A percentile compares a stretch with the other conserved stretches of the same genome.
Conservation (phyloP, 108 stramenopile species). For the Skeletonema potamos region DNA sequence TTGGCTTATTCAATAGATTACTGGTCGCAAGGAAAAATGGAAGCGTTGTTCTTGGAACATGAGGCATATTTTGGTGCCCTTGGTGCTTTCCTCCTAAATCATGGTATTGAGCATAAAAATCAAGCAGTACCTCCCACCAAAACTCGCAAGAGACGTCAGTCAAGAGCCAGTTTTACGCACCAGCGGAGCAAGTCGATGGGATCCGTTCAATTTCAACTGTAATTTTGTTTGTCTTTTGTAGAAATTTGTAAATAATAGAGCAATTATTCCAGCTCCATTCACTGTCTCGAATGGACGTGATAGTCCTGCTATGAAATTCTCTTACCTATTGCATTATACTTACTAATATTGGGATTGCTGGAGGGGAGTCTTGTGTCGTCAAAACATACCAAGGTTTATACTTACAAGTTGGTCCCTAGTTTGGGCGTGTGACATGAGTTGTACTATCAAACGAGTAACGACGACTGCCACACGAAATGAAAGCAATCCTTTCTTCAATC, state of each 20-base stretch:
- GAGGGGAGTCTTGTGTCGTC: not conserved
- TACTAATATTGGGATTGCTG: not conserved
- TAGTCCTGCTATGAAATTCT: not conserved
- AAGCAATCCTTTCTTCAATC: not conserved
- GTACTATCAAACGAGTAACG: not conserved
- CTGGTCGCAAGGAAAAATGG: constrained; percentile 96
- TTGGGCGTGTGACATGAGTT: not conserved
- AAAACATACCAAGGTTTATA: not conserved
- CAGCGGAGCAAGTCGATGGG: constrained; percentile 30
- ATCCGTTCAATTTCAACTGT: not conserved
- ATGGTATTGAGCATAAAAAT: constrained; percentile 55
- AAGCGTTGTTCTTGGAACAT: constrained; percentile 96
- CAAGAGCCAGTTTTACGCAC: constrained; percentile 4
- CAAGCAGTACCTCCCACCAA: not conserved
- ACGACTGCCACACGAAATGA: not conserved
- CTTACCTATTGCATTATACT: constrained; percentile 4
- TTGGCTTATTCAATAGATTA: constrained; percentile 95
- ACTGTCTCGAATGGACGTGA: not conserved
- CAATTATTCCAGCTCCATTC: not conserved
- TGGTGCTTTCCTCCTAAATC: constrained; percentile 85
- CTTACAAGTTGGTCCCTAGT: not conserved
- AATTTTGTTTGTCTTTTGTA: not conserved
- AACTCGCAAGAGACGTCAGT: constrained; percentile 12
- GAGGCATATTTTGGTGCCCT: constrained; percentile 95
- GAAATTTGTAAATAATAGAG: not conserved